Percentiles rank a stretch among this genome's conserved stretches.
These are phyloP conservation scores for Magnusiomyces starmeri DNA, from an alignment of 1,139 yeast genomes.

Conservation along the genomic window DNA sequence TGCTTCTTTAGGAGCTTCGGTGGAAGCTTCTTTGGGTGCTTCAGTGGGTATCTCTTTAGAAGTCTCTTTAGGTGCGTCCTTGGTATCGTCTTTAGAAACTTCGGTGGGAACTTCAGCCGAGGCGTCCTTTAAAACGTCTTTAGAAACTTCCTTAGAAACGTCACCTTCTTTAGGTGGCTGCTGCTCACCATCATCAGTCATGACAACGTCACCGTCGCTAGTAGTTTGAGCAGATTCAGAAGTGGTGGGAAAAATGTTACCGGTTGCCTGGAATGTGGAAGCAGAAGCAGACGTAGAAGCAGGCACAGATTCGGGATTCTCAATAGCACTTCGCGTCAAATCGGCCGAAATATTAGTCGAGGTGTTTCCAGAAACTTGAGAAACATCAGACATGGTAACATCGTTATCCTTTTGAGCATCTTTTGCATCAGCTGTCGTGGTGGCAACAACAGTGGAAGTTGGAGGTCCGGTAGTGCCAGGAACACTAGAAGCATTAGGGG, in stretches of 20 bases:
- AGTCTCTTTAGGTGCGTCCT: neutral
- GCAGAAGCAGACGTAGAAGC: neutral
- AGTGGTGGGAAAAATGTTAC: too few relatives aligned
- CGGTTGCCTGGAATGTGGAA: neutral
- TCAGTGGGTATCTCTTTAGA: neutral
- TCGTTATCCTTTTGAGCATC: slow-evolving; percentile 3
- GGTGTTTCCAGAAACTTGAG: neutral
- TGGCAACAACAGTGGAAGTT: neutral
- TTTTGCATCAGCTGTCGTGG: neutral
- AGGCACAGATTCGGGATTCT: neutral
- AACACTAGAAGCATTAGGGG: too few relatives aligned
- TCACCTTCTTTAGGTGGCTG: too few relatives aligned
- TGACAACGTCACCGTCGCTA: too few relatives aligned
- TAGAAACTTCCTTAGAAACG: too few relatives aligned
- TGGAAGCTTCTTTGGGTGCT: slow-evolving; percentile 1
- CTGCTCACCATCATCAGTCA: too few relatives aligned
- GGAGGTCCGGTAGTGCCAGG: neutral
- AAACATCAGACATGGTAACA: slow-evolving; percentile 5
- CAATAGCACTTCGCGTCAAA: neutral
- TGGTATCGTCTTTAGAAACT: neutral
- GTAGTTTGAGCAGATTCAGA: too few relatives aligned
- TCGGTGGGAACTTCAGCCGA: neutral
- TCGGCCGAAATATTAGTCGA: neutral
- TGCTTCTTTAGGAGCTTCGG: neutral
- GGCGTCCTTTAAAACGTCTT: neutral